Evolutionary conservation across 2,329 filamentous ascomycete genomes (phyloP), one percentile per base, ranked within the genome.

Genomic region (Xylariaceae sp.): DNA sequence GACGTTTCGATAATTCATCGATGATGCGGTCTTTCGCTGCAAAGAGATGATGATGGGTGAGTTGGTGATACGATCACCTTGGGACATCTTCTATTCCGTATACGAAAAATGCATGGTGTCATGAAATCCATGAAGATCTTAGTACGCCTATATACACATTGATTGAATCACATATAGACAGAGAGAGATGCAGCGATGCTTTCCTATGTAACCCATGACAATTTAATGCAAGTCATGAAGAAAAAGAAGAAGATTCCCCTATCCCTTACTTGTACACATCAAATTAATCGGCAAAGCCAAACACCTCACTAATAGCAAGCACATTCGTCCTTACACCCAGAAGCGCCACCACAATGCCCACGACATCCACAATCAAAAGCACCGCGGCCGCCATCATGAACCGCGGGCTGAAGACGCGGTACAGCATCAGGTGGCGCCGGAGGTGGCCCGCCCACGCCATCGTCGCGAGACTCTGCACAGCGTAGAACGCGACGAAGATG

Each of bases 341-440:
- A 58, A 97, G 72, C n/a, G 86, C 84, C 13, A 96, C 80, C 11
- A 87, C 63, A 6, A 94, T 81, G 0, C 83, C 82, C 1, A 94
- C 81, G 3, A 95, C 64, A 70, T 97, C 93, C 8, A 96, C 86
- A 30, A 92, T 80, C 13, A 93, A 69, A 60, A 97, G 72, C 53
- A 88, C 82, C 2, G 82, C 75, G 0, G 86, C 87, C 0, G 88
- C 91, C 72, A 90, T 82, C 88, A 99, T 90, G 76, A 93, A 99
- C 34, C 93, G 79, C 51, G 94, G 94, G 75, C 83, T 88, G 71
- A 99, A 99, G 49, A 99, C 91, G 48, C 94, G 83, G 76, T 94
- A 99, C 35, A 99, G 82, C 94, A 99, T 99, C 64, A 99, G 80
- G 77, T 99, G 94, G 55, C 94, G 82, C 56, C 94, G 82, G 69